Evolutionary conservation across 257 asterid species (phyloP).

Genomic region (Salvia rosmarinus): DNA sequence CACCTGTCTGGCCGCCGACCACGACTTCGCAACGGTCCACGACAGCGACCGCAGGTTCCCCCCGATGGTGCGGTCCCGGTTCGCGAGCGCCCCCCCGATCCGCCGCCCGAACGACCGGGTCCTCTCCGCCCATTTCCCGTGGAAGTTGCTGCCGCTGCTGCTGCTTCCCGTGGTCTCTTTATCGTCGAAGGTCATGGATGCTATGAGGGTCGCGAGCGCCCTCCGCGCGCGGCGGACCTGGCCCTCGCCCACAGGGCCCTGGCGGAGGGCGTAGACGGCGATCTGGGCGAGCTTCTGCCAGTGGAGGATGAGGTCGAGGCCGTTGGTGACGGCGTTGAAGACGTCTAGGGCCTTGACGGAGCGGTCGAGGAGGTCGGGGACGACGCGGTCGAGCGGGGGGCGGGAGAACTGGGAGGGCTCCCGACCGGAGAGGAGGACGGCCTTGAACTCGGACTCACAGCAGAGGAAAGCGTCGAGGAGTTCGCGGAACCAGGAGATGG

Average conservation of each 20-base stretch:
- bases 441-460: conserved; percentile 84
- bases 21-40: conserved; percentile 74
- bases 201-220: conserved; percentile 57
- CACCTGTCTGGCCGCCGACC: conserved; percentile 88
- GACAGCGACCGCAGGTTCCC: conserved; percentile 66
- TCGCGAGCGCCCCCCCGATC: conserved; percentile 25
- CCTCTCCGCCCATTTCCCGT: conserved; percentile 66
- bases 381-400: conserved; percentile 80
- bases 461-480: conserved; percentile 77
- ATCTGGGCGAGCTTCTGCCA: conserved; percentile 81
- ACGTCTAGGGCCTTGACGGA: conserved; percentile 77
- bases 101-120: conserved; percentile 76
- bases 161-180: conserved; percentile 59
- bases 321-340: conserved; percentile 81
- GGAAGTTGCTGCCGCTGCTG: conserved; percentile 56
- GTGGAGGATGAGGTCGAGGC: conserved; percentile 68
- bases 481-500: conserved; percentile 75
- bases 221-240: conserved; percentile 71
- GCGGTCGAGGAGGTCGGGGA: conserved; percentile 72
- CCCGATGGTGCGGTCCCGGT: conserved; percentile 40
- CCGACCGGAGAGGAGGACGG: conserved; percentile 57
- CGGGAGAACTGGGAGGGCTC: conserved; percentile 64
- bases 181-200: conserved; percentile 73
- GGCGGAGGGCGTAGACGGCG: conserved; percentile 59
- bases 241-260: conserved; percentile 71